These are phyloP conservation scores for Suillus alpinus DNA, from an alignment of 768 basidiomycete genomes.

Conservation along the genomic window DNA sequence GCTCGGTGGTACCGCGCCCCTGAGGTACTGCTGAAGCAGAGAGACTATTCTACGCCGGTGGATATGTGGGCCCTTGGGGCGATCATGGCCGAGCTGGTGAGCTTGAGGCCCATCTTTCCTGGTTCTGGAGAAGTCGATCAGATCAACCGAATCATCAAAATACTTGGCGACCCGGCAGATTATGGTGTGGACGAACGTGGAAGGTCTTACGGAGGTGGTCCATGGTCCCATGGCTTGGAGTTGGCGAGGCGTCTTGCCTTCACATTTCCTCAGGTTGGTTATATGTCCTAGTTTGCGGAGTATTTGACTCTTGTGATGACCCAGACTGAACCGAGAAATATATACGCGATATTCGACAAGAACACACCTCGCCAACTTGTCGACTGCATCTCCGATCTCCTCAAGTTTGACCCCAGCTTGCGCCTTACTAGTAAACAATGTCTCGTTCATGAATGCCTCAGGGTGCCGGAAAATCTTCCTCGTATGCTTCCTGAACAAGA, in stretches of 20 bases:
- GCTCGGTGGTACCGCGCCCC: slow-evolving; percentile 99
- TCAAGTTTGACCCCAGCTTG: slow-evolving; percentile 86
- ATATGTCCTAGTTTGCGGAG: not conserved
- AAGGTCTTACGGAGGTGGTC: slow-evolving; percentile 76
- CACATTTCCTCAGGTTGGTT: slow-evolving; percentile 80
- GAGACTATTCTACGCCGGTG: slow-evolving; percentile 93
- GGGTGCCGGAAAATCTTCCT: slow-evolving; percentile 67
- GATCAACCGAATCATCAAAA: slow-evolving; percentile 81
- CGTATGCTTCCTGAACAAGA: slow-evolving; percentile 45
- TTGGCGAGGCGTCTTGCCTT: slow-evolving; percentile 87
- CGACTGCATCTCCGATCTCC: slow-evolving; percentile 87
- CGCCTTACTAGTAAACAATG: slow-evolving; percentile 87
- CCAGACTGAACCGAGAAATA: slow-evolving; percentile 66
- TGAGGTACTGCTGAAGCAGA: slow-evolving; percentile 87
- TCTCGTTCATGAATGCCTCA: slow-evolving; percentile 83
- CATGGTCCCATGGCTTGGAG: slow-evolving; percentile 81
- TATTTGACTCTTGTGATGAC: slow-evolving; percentile 7
- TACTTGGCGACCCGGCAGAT: slow-evolving; percentile 87
- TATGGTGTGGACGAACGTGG: slow-evolving; percentile 76
- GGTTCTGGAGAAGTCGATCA: slow-evolving; percentile 93
- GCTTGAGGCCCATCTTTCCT: slow-evolving; percentile 92
- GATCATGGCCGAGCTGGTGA: slow-evolving; percentile 95
- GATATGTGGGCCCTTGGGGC: slow-evolving; percentile 99
- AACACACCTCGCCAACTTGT: slow-evolving; percentile 76
- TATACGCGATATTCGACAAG: slow-evolving; percentile 73